phyloP scores from a whole-genome alignment of 768 basidiomycete species.

The Suillus americanus region DNA sequence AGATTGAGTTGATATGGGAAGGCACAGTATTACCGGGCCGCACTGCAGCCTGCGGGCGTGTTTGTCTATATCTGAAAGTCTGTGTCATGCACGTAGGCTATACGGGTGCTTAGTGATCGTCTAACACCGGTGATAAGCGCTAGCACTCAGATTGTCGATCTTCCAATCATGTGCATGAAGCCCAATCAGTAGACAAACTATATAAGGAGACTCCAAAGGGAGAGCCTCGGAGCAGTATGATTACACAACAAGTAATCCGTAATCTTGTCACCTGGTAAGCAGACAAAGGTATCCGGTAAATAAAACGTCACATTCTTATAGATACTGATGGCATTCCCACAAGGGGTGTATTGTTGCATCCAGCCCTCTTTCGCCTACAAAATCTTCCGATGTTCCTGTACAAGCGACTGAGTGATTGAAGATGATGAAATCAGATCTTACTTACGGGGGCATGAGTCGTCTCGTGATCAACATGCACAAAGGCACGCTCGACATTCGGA shows the following conservation, averaged over 20 bases:
- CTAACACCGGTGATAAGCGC: not conserved
- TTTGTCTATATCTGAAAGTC: too few species aligned
- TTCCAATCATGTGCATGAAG: not conserved
- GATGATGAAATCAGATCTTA: constrained; percentile 1
- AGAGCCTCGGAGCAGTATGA: not conserved
- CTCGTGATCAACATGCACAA: constrained; percentile 95
- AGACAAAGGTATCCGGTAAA: not conserved
- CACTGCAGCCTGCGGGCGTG: not conserved
- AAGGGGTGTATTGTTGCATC: not conserved
- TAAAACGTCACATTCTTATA: not conserved
- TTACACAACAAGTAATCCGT: not conserved
- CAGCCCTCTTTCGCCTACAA: constrained; percentile 9
- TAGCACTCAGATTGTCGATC: not conserved
- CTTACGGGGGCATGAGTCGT: constrained; percentile 73
- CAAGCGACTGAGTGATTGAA: not conserved
- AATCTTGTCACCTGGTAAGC: not conserved
- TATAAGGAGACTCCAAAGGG: not conserved
- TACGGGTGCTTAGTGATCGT: not conserved
- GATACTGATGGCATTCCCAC: not conserved
- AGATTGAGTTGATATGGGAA: not conserved
- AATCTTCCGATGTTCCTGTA: constrained; percentile 46
- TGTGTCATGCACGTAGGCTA: not conserved
- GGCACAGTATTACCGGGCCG: not conserved
- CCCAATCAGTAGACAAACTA: not conserved
- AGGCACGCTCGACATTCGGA: constrained; percentile 89